phyloP scores from a whole-genome alignment of 192 early-diverging fungal genomes.

The Backusella circina region DNA sequence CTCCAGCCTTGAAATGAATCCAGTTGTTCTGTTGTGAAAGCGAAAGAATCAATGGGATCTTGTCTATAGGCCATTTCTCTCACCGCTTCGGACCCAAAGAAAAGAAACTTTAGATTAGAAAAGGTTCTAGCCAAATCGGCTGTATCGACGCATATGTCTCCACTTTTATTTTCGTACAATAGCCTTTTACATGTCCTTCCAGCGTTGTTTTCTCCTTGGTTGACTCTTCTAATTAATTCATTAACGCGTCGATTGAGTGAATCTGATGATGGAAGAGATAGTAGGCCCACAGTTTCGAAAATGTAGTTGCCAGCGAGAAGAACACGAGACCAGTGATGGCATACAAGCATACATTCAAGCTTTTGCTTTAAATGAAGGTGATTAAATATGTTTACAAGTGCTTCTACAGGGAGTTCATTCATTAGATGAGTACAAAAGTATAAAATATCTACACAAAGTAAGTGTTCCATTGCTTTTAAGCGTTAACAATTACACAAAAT shows the following conservation, averaged over 20 bases:
- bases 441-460: too few relatives aligned
- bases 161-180: background rate
- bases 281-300: background rate
- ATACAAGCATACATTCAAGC: background rate
- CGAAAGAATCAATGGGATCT: too few relatives aligned
- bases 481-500: too few relatives aligned
- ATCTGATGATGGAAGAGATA: background rate
- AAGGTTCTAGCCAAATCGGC: background rate
- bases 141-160: background rate
- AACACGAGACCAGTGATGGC: background rate
- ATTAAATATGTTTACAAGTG: background rate
- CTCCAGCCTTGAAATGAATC: too few relatives aligned
- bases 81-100: background rate
- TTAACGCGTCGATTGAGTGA: background rate
- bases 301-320: background rate
- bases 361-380: background rate
- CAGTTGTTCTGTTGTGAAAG: too few relatives aligned
- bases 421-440: too few relatives aligned
- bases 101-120: background rate
- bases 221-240: background rate
- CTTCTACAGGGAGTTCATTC: background rate
- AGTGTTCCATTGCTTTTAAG: too few relatives aligned
- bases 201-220: background rate
- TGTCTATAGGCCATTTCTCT: too few relatives aligned
- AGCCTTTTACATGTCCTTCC: background rate